Conservation (phyloP, 768 basidiomycete genomes). For the Suillus placidus region DNA sequence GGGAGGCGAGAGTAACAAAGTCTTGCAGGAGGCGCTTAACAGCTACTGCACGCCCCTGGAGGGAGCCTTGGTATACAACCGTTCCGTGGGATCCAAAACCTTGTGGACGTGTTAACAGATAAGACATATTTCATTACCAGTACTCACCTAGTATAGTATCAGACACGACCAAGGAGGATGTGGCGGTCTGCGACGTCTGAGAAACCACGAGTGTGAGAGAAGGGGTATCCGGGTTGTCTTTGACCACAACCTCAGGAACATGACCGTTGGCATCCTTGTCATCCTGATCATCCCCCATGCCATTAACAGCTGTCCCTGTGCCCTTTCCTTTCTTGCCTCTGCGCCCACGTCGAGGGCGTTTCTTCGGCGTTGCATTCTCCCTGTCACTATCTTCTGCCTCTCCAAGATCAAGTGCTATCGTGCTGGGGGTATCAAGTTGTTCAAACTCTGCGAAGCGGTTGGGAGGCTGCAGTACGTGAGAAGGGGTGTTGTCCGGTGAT, state of each 20-base stretch:
- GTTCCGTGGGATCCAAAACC: conserved; percentile 97
- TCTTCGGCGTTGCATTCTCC: conserved; percentile 50
- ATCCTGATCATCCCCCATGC: conserved; percentile 22
- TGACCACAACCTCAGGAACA: conserved; percentile 19
- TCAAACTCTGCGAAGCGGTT: conserved; percentile 14
- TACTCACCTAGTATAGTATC: conserved; percentile 72
- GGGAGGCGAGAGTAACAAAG: conserved; percentile 91
- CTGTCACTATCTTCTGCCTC: conserved; percentile 66
- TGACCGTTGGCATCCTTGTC: conserved; percentile 43
- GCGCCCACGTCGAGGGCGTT: conserved; percentile 39
- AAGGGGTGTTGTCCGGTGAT: conserved; percentile 10
- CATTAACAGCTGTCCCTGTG: conserved; percentile 17
- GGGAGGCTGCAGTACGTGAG: conserved; percentile 6
- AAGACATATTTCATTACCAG: not conserved
- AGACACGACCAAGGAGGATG: conserved; percentile 67
- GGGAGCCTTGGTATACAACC: conserved; percentile 89
- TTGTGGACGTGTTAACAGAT: conserved; percentile 34
- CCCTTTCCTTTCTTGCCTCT: conserved; percentile 59
- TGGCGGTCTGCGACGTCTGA: conserved; percentile 21
- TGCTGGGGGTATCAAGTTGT: conserved; percentile 14
- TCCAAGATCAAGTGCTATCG: conserved; percentile 29
- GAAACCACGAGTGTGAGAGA: conserved; percentile 28
- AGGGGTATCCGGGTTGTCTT: conserved; percentile 26
- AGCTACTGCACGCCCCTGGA: conserved; percentile 98
- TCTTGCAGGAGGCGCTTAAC: conserved; percentile 95